Evolutionary conservation across 2,329 filamentous ascomycete species (phyloP).

Genomic region (Ambrosiella cleistominuta): DNA sequence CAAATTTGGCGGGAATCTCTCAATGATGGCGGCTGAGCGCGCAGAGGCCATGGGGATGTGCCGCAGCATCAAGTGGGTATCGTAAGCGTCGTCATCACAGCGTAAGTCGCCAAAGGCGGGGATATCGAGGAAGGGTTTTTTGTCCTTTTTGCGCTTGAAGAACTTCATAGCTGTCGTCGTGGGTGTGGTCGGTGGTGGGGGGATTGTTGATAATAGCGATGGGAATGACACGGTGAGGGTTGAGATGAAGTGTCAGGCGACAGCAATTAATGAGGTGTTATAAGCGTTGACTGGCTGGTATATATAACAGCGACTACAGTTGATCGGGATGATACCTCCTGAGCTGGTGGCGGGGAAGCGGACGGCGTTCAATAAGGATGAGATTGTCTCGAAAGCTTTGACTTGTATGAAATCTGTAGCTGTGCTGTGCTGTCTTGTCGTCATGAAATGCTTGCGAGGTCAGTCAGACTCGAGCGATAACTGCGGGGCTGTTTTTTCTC

Average conservation of each 20-base stretch:
- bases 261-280: too few relatives aligned
- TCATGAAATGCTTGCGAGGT: not conserved
- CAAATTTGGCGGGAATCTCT: slow-evolving; percentile 46
- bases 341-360: not conserved
- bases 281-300: too few relatives aligned
- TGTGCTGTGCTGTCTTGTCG: not conserved
- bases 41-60: slow-evolving; percentile 19
- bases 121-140: slow-evolving; percentile 19
- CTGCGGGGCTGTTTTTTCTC: not conserved
- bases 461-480: too few relatives aligned
- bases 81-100: slow-evolving; percentile 9
- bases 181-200: not conserved
- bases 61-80: slow-evolving; percentile 2
- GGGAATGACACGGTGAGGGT: not conserved
- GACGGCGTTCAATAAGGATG: not conserved
- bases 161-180: slow-evolving; percentile 12
- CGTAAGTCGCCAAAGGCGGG: slow-evolving; percentile 14
- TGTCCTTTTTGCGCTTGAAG: slow-evolving; percentile 21
- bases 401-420: not conserved
- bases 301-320: too few relatives aligned
- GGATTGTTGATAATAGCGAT: not conserved
- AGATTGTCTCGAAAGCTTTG: not conserved
- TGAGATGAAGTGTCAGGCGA: not conserved
- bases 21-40: slow-evolving; percentile 27
- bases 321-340: not conserved